Percentiles rank a stretch among this genome's conserved stretches.
phyloP scores from a whole-genome alignment of 1,284 basidiomycete genomes.

The Ustilago curta region DNA sequence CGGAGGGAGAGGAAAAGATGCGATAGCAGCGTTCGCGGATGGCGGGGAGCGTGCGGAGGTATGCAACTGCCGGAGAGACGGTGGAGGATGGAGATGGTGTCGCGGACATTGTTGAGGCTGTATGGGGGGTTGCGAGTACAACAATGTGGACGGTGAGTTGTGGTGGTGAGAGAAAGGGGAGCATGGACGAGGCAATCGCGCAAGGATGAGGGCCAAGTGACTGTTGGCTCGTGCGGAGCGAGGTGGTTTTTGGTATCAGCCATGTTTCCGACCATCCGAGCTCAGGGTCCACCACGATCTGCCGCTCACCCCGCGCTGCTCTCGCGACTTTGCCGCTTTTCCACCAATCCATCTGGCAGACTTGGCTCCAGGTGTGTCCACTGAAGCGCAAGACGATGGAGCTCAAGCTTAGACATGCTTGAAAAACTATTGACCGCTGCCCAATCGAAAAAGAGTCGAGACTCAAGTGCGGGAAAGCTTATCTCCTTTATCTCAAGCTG shows the following conservation, averaged over 20 bases:
- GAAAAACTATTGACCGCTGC: no score
- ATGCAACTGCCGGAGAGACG: constrained; percentile 27
- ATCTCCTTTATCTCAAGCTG: no score
- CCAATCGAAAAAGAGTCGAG: no score
- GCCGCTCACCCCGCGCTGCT: not conserved
- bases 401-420: no score
- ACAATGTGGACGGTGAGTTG: not conserved
- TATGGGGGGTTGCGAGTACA: not conserved
- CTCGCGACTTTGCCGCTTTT: constrained; percentile 1
- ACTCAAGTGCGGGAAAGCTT: no score
- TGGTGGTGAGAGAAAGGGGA: not conserved
- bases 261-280: constrained; percentile 30
- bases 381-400: no score
- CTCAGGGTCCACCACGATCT: constrained; percentile 28
- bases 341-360: no score
- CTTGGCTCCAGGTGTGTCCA: no score
- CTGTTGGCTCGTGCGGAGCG: constrained; percentile 31
- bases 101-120: not conserved
- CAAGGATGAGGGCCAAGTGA: no score
- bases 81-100: constrained; percentile 1
- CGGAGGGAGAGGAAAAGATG: constrained; percentile 79
- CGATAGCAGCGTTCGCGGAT: constrained; percentile 85
- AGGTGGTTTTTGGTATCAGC: not conserved
- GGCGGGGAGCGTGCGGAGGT: constrained; percentile 86
- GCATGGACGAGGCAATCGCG: not conserved